These are phyloP conservation scores for Chlorella sp. DNA, from an alignment of 139 green algal genomes.

Conservation along the genomic window DNA sequence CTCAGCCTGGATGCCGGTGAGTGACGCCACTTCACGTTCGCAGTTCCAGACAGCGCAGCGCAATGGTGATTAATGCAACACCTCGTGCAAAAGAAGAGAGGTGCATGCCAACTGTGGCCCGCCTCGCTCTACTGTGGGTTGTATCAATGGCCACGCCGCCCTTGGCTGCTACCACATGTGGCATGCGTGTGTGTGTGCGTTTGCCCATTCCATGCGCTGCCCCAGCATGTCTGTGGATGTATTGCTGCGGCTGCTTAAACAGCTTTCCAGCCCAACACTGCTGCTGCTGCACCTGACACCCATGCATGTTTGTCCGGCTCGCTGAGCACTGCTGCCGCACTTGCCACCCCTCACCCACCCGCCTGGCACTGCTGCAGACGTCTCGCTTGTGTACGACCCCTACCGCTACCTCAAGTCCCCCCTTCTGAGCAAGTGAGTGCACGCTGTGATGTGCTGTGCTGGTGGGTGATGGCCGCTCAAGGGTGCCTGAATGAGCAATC, in stretches of 20 bases:
- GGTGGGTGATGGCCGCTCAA: no score
- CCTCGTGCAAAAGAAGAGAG: no score
- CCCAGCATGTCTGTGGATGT: not conserved
- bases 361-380: not conserved
- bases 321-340: not conserved
- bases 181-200: not conserved
- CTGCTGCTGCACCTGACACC: not conserved
- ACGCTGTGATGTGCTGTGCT: no score
- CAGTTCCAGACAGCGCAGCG: no score
- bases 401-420: constrained; percentile 5
- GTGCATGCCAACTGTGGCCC: no score
- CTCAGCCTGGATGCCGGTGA: not conserved
- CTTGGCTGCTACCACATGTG: not conserved
- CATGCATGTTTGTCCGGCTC: not conserved
- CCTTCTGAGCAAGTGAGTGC: not conserved
- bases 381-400: not conserved
- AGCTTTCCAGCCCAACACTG: not conserved
- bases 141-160: no score
- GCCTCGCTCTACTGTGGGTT: no score
- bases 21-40: not conserved
- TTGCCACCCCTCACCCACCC: no score
- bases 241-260: not conserved
- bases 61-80: no score
- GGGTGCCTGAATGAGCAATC: no score
- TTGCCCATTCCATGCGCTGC: no score